A percentile compares a stretch with the other conserved stretches of the same genome.
Evolutionary conservation across 176 grass and related monocot species (phyloP).

Genomic region (Neostapfia colusana): DNA sequence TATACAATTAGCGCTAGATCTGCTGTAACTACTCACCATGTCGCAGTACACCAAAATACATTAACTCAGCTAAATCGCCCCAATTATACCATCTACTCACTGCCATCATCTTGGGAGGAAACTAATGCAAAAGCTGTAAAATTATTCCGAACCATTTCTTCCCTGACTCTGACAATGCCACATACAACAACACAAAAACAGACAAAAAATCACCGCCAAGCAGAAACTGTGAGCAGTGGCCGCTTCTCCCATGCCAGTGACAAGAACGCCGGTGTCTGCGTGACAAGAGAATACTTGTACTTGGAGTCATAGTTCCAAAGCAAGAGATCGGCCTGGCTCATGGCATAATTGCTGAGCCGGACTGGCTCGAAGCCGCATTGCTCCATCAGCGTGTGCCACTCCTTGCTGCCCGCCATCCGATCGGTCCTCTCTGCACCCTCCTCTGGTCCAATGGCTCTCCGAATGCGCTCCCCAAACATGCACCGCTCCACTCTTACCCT

Average conservation of each 20-base stretch:
- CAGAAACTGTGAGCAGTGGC: slow-evolving; percentile 82
- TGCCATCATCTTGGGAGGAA: slow-evolving; percentile 33
- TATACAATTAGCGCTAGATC: slow-evolving; percentile 49
- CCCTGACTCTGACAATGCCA: slow-evolving; percentile 28
- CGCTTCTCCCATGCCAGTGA: slow-evolving; percentile 76
- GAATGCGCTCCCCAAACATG: slow-evolving; percentile 75
- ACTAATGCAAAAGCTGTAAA: slow-evolving; percentile 37
- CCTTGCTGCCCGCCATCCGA: slow-evolving; percentile 63
- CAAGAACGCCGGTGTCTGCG: slow-evolving; percentile 59
- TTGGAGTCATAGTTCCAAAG: slow-evolving; percentile 95
- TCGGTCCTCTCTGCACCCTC: slow-evolving; percentile 58
- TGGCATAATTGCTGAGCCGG: slow-evolving; percentile 79
- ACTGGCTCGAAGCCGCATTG: slow-evolving; percentile 63
- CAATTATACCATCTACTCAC: slow-evolving; percentile 50
- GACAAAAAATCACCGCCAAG: slow-evolving; percentile 66
- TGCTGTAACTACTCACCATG: slow-evolving; percentile 30
- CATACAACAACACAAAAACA: neutral
- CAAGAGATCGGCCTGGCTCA: slow-evolving; percentile 87
- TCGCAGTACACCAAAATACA: slow-evolving; percentile 9
- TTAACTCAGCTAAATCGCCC: slow-evolving; percentile 34
- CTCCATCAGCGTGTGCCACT: slow-evolving; percentile 78
- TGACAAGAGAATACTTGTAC: slow-evolving; percentile 69
- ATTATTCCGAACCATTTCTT: slow-evolving; percentile 26
- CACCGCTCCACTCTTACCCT: slow-evolving; percentile 68
- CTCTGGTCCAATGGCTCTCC: slow-evolving; percentile 48